Evolutionary conservation across 257 asterid genomes (phyloP).

Genomic region (Solanum virginianum): DNA sequence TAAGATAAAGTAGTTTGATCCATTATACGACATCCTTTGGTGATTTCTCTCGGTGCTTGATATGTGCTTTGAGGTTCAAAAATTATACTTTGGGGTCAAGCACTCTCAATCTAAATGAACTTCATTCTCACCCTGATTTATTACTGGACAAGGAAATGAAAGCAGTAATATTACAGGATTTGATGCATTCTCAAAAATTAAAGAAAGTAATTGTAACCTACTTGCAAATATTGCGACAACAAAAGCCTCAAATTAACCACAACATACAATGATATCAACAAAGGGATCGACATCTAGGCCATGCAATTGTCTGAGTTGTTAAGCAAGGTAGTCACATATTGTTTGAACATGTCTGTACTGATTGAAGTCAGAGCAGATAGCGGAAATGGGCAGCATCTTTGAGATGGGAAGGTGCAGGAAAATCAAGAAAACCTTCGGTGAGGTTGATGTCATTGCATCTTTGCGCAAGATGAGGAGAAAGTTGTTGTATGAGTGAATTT

Average conservation of each 20-base stretch:
- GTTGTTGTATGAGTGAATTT: slow-evolving; percentile 65
- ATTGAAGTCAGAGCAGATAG: slow-evolving; percentile 72
- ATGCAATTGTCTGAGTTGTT: slow-evolving; percentile 46
- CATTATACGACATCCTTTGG: too few species aligned
- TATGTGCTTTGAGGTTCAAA: too few species aligned
- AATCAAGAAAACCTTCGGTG: slow-evolving; percentile 90
- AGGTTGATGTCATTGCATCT: slow-evolving; percentile 73
- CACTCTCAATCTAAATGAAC: slow-evolving; percentile 6
- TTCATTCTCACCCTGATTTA: slow-evolving; percentile 69
- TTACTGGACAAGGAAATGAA: slow-evolving; percentile 27
- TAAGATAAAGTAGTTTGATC: too few species aligned
- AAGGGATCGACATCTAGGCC: slow-evolving; percentile 53
- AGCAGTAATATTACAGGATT: background rate
- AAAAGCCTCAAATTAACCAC: slow-evolving; percentile 91
- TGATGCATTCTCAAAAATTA: background rate
- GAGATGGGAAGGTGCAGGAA: slow-evolving; percentile 51
- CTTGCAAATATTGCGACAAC: slow-evolving; percentile 77
- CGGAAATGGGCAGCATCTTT: slow-evolving; percentile 69
- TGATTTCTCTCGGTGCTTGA: too few species aligned
- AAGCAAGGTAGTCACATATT: slow-evolving; percentile 52
- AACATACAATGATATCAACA: slow-evolving; percentile 56
- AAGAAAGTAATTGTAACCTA: slow-evolving; percentile 5
- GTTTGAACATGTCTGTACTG: slow-evolving; percentile 94
- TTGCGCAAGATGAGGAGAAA: slow-evolving; percentile 55
- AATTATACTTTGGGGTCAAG: too few species aligned